Percentiles rank a stretch among this genome's conserved stretches.
Conservation (phyloP, 768 basidiomycete genomes). For the Pisolithus tinctorius region DNA sequence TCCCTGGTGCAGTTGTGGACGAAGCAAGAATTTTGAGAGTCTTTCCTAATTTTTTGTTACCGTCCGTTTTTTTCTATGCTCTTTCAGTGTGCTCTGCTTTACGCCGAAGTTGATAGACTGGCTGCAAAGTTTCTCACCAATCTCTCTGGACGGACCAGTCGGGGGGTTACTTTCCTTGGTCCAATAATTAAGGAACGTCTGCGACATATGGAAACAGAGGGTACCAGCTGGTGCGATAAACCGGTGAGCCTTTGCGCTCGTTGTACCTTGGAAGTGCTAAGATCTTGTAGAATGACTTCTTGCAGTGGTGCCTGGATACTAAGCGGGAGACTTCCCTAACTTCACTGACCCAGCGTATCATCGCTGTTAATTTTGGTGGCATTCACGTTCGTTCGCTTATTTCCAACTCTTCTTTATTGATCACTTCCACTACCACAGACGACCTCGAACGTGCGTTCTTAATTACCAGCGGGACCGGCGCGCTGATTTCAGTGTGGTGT, state of each 20-base stretch:
- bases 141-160: background rate
- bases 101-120: background rate
- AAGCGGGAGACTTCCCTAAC: background rate
- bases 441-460: background rate
- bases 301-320: background rate
- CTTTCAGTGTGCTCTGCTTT: too few species aligned
- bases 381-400: background rate
- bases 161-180: background rate
- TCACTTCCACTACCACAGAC: background rate
- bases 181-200: background rate
- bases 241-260: background rate
- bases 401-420: background rate
- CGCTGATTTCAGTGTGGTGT: too few species aligned
- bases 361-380: background rate
- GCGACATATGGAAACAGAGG: background rate
- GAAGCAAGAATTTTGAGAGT: background rate
- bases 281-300: background rate
- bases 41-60: background rate
- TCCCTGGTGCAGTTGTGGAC: background rate
- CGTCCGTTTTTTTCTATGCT: background rate
- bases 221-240: background rate
- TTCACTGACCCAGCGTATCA: background rate
- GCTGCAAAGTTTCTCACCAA: background rate
- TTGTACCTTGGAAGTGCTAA: background rate
- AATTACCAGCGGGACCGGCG: too few species aligned